Evolutionary conservation across 257 asterid species (phyloP).

Genomic region (Solanum virginianum): DNA sequence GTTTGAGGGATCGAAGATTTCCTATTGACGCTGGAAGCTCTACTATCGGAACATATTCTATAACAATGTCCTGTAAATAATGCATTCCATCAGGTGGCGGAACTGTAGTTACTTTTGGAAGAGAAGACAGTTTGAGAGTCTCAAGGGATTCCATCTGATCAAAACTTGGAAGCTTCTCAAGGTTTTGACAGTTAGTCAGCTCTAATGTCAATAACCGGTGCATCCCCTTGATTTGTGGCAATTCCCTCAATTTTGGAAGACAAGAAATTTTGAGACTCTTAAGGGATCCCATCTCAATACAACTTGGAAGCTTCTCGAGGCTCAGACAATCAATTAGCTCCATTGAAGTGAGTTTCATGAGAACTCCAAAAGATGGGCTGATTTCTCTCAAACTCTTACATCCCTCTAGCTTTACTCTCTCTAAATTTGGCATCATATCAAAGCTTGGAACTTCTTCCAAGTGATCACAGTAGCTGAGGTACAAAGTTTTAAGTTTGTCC

Average conservation of each 20-base stretch:
- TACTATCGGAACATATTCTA: not conserved
- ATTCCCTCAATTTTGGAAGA: not conserved
- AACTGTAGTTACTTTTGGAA: not conserved
- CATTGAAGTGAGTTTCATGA: not conserved
- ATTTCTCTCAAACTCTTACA: not conserved
- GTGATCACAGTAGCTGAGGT: not conserved
- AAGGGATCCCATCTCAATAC: not conserved
- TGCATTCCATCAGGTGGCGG: not conserved
- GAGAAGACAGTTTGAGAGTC: not conserved
- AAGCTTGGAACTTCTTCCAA: constrained; percentile 1
- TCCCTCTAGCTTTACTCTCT: not conserved
- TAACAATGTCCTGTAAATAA: not conserved
- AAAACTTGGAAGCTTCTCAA: not conserved
- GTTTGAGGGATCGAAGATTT: not conserved
- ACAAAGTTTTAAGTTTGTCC: not conserved
- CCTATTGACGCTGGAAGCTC: not conserved
- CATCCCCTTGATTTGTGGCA: not conserved
- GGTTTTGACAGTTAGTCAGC: not conserved
- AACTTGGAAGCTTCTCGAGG: not conserved
- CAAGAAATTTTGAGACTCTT: not conserved
- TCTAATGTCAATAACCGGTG: not conserved
- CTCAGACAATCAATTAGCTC: not conserved
- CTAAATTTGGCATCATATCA: constrained; percentile 1
- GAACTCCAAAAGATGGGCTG: not conserved
- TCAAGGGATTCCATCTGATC: not conserved